Evolutionary conservation across 805 yeast genomes (phyloP), one percentile per base, ranked within the genome.

Genomic region (Starmerella bombicola): DNA sequence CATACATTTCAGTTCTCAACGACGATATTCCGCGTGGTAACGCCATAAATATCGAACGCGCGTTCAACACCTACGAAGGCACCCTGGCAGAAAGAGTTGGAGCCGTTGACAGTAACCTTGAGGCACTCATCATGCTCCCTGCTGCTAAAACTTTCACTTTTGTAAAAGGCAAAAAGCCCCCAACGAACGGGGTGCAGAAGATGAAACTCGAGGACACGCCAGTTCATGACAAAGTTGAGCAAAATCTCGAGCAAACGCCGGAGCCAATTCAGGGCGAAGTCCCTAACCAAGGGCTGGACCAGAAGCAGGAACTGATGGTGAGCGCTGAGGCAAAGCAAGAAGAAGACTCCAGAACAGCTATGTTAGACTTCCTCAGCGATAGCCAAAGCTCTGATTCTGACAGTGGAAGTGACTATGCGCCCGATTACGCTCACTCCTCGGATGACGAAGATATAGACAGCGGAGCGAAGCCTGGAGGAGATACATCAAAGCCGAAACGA

Each of bases 11-110:
- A 9, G 78, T 80, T 6, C 62, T 74, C 39, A 79, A 78, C 58
- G 69, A 70, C 25, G 82, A 78, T 24, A 76, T 80, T 12, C 84
- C 88, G 1, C 63, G 74, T 42, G 88, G 86, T 0, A 75, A 61
- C 54, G 71, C 81, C 12, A 63, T 69, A 12, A 79, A 79, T 49
- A 63, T 80, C n/a, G 88, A 80, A 52, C 49, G 57, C 4, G 88
- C 85, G 5, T 80, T 76, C 56, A 60, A 48, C 26, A 51, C 50
- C n/a, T 52, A 55, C 28, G 55, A 49, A 21, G 51, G 55, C 16
- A 53, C 76, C 20, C 63, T 80, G 28, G 53, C 65, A n/a, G 71
- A 77, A 3, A 70, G 73, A 60, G 46, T 79, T 4, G 51, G 60
- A 41, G 71, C 76, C 3, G 60, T 80, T 32, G 82, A 78, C 53